Percentiles rank a stretch among this genome's conserved stretches.
Evolutionary conservation across 805 yeast species (phyloP).

Genomic region (Saturnispora bothae): DNA sequence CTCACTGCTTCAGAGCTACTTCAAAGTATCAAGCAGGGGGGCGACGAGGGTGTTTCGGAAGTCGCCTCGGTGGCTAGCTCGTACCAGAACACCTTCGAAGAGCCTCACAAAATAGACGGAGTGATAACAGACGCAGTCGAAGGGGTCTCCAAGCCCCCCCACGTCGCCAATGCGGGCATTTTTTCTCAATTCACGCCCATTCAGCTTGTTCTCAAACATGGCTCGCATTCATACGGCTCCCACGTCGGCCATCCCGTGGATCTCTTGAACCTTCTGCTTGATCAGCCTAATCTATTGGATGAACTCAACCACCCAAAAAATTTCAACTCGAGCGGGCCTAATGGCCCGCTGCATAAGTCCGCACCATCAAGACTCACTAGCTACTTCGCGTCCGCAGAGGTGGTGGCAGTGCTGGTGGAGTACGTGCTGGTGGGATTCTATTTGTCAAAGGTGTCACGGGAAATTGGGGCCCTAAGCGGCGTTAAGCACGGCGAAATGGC

Average conservation of each 20-base stretch:
- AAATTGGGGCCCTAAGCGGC: too few species aligned
- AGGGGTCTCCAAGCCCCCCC: too few species aligned
- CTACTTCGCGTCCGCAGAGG: constrained; percentile 25
- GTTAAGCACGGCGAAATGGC: not conserved
- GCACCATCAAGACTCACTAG: constrained; percentile 21
- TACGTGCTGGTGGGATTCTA: constrained; percentile 18
- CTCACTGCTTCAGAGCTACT: constrained; percentile 26
- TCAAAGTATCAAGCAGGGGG: constrained; percentile 23
- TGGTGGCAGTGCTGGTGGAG: constrained; percentile 22
- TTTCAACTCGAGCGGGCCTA: too few species aligned
- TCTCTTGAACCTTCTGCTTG: constrained; percentile 26
- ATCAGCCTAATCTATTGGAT: constrained; percentile 28
- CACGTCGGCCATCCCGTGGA: constrained; percentile 10
- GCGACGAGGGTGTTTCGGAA: constrained; percentile 4
- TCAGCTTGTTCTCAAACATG: not conserved
- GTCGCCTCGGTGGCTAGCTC: constrained; percentile 3
- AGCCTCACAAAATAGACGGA: not conserved
- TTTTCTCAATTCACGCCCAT: constrained; percentile 6
- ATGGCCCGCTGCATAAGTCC: too few species aligned
- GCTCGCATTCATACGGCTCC: constrained; percentile 1
- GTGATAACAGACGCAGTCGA: not conserved
- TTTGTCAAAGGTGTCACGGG: constrained; percentile 2
- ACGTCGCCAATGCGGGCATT: too few species aligned
- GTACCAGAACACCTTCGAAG: not conserved
- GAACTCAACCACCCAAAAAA: constrained; percentile 28